Conservation (phyloP, 306 rosid species). For the Oxytropis ochrocephala region DNA sequence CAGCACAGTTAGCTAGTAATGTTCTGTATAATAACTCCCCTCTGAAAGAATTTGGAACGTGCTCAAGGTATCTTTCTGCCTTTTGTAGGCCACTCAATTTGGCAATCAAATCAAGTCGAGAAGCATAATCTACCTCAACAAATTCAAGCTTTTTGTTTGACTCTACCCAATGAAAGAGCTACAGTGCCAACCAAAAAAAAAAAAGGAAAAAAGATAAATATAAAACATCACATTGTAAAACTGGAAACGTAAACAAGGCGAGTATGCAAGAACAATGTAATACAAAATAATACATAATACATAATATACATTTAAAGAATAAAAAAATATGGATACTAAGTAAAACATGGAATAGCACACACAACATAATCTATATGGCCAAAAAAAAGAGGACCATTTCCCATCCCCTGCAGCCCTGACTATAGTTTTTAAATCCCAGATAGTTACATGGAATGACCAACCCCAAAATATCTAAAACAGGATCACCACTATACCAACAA, state of each 20-base stretch:
- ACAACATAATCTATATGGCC: neutral
- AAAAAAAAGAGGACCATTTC: neutral
- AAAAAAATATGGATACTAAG: too few relatives aligned
- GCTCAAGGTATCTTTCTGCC: slow-evolving; percentile 55
- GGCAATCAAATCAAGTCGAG: slow-evolving; percentile 70
- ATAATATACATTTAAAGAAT: neutral
- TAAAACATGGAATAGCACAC: neutral
- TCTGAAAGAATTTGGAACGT: slow-evolving; percentile 61
- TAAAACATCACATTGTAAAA: neutral
- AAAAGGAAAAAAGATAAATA: neutral
- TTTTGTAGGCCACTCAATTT: slow-evolving; percentile 50
- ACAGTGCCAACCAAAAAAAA: slow-evolving; percentile 26
- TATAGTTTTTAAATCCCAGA: neutral
- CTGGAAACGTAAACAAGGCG: slow-evolving; percentile 9
- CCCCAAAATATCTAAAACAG: neutral
- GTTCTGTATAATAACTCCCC: slow-evolving; percentile 61
- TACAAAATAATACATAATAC: neutral
- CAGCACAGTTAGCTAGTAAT: slow-evolving; percentile 49
- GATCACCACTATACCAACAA: neutral
- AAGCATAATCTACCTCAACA: slow-evolving; percentile 56
- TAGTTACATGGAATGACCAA: neutral
- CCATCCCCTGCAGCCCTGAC: neutral
- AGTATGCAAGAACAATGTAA: neutral
- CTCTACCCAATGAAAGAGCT: slow-evolving; percentile 84
- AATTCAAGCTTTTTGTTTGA: slow-evolving; percentile 48